Conservation (phyloP, 768 basidiomycete genomes). For the Boletus fagicola region DNA sequence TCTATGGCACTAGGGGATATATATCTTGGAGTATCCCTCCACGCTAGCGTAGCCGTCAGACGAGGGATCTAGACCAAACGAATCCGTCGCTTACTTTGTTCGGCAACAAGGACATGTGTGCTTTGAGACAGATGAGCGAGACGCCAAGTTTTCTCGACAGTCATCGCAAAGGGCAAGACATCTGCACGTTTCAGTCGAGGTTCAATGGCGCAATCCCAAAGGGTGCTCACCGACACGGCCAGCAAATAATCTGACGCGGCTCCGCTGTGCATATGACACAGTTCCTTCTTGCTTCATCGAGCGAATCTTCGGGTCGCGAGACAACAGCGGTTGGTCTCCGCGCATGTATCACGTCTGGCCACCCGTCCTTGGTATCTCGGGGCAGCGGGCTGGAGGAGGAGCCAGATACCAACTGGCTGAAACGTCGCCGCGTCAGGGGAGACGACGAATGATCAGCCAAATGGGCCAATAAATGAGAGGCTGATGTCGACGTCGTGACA, state of each 20-base stretch:
- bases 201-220: not conserved
- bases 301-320: conserved; percentile 26
- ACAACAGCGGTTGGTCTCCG: conserved; percentile 18
- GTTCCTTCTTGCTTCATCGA: conserved; percentile 32
- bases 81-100: conserved; percentile 35
- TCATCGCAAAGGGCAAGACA: conserved; percentile 55
- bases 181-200: conserved; percentile 25
- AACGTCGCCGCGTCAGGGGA: conserved; percentile 50
- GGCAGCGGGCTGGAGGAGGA: conserved; percentile 8
- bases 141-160: conserved; percentile 52
- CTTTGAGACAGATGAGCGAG: conserved; percentile 46
- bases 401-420: conserved; percentile 36
- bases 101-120: conserved; percentile 55
- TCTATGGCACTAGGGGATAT: conserved; percentile 30
- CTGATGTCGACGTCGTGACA: conserved; percentile 32
- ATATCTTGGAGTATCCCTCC: conserved; percentile 37
- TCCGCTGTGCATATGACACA: conserved; percentile 77
- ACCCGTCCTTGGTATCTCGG: conserved; percentile 22
- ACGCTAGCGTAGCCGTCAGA: conserved; percentile 23
- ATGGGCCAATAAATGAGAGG: conserved; percentile 55
- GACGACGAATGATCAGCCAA: conserved; percentile 42
- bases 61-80: not conserved
- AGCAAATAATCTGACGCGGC: conserved; percentile 70
- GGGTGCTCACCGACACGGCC: conserved; percentile 73
- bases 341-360: conserved; percentile 32